phyloP scores from a whole-genome alignment of 2,329 filamentous ascomycete species.

The Colletotrichum liriopes region DNA sequence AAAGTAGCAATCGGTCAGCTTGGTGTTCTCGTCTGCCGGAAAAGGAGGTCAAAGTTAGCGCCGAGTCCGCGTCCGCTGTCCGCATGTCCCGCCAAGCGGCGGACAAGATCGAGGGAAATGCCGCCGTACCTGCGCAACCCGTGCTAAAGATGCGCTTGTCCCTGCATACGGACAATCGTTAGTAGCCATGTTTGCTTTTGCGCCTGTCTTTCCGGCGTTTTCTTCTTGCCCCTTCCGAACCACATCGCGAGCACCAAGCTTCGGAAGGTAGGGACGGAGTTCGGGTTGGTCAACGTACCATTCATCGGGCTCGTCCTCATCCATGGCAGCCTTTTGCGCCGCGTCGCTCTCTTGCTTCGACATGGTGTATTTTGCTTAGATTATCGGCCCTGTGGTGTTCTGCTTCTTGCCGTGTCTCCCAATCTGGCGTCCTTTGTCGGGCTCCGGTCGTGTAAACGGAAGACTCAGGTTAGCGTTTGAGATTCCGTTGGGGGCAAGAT shows the following conservation, averaged over 20 bases:
- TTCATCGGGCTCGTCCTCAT: constrained; percentile 93
- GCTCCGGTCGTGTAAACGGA: constrained; percentile 13
- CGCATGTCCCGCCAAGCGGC: neutral
- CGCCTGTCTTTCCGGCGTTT: neutral
- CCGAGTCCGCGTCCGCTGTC: neutral
- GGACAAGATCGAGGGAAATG: constrained; percentile 1
- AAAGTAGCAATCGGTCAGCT: constrained; percentile 95
- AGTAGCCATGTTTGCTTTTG: neutral
- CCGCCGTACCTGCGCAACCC: constrained; percentile 83
- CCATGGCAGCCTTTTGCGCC: constrained; percentile 56
- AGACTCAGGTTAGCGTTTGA: constrained; percentile 20
- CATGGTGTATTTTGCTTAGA: constrained; percentile 53
- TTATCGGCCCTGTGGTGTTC: neutral
- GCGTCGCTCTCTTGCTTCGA: constrained; percentile 68
- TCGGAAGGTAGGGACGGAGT: neutral
- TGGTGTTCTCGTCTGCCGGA: constrained; percentile 83
- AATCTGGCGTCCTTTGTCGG: neutral
- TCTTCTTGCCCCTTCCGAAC: neutral
- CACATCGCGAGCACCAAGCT: neutral
- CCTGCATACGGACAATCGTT: constrained; percentile 66
- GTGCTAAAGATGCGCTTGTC: constrained; percentile 98
- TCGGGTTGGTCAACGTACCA: constrained; percentile 73
- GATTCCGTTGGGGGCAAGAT: constrained; percentile 23
- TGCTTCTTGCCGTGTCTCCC: neutral
- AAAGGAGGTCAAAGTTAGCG: constrained; percentile 23